Percentiles rank a stretch among this genome's conserved stretches.
These are phyloP conservation scores for Lasiodiplodia citricola DNA, from an alignment of 2,329 filamentous ascomycete species.

Conservation along the genomic window DNA sequence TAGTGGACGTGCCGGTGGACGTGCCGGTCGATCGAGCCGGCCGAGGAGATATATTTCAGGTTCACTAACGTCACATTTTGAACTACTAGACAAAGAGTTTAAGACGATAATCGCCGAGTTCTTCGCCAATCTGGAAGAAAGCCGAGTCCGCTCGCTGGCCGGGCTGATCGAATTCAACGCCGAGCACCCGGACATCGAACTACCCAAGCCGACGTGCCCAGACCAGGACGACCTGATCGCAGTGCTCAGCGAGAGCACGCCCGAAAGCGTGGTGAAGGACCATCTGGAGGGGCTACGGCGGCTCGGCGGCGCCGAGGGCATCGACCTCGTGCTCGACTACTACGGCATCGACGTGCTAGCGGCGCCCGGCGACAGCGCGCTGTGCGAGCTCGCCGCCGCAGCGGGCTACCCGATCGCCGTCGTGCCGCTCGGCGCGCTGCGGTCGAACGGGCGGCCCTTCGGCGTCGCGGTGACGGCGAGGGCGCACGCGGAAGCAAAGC, in stretches of 20 bases:
- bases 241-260: constrained; percentile 35
- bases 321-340: constrained; percentile 39
- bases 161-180: constrained; percentile 47
- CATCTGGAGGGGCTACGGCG: constrained; percentile 36
- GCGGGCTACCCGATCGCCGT: constrained; percentile 44
- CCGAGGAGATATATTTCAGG: too few relatives aligned
- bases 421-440: constrained; percentile 41
- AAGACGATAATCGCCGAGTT: constrained; percentile 41
- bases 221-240: constrained; percentile 44
- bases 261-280: constrained; percentile 29
- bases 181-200: constrained; percentile 42
- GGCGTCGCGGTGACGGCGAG: constrained; percentile 40
- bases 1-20: too few relatives aligned
- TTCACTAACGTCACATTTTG: neutral
- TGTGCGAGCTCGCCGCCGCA: constrained; percentile 42
- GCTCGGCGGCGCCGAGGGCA: constrained; percentile 39
- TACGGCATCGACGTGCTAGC: constrained; percentile 41
- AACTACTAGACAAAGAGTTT: constrained; percentile 39
- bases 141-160: constrained; percentile 41
- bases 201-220: constrained; percentile 36
- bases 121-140: constrained; percentile 39
- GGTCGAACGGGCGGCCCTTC: constrained; percentile 44
- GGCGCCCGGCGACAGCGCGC: constrained; percentile 41
- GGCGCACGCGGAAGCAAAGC: constrained; percentile 38
- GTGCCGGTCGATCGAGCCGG: too few relatives aligned